These are phyloP conservation scores for Periconia sp. DNA, from an alignment of 2,329 filamentous ascomycete genomes.

Conservation along the genomic window DNA sequence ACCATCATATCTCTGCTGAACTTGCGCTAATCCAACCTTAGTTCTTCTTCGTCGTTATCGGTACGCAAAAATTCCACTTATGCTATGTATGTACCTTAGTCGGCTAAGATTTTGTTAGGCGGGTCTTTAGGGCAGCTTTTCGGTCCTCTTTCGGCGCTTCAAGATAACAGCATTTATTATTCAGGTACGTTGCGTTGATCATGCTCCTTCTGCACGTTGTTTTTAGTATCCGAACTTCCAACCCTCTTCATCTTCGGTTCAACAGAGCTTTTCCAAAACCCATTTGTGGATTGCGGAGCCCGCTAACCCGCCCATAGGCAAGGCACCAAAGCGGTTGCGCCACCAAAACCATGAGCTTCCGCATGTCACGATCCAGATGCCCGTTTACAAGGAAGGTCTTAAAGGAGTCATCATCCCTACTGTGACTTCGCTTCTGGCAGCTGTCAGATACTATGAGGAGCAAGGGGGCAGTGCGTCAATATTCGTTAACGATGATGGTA, in stretches of 20 bases:
- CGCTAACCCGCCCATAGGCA: slow-evolving; percentile 11
- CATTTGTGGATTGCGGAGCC: too few relatives aligned
- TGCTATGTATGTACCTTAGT: not conserved
- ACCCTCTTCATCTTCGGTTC: too few relatives aligned
- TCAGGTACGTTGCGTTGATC: slow-evolving; percentile 25
- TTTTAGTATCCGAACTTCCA: too few relatives aligned
- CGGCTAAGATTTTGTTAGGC: slow-evolving; percentile 6
- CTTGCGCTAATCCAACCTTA: slow-evolving; percentile 11
- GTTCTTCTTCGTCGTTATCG: slow-evolving; percentile 29
- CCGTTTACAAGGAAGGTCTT: slow-evolving; percentile 85
- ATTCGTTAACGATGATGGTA: slow-evolving; percentile 66
- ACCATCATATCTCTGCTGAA: not conserved
- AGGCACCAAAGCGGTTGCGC: slow-evolving; percentile 22
- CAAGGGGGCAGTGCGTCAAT: slow-evolving; percentile 68
- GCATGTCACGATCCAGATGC: slow-evolving; percentile 77
- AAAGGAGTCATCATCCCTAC: slow-evolving; percentile 76
- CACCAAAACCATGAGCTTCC: slow-evolving; percentile 57
- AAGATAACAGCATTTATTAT: slow-evolving; percentile 31
- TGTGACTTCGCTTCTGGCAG: slow-evolving; percentile 75
- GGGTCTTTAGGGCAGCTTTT: slow-evolving; percentile 59
- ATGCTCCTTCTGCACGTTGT: not conserved
- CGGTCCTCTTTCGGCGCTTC: slow-evolving; percentile 48
- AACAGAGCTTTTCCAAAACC: too few relatives aligned
- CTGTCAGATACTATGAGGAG: slow-evolving; percentile 55
- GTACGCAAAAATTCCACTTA: not conserved